These are phyloP conservation scores for Salix arbutifolia DNA, from an alignment of 345 rosid genomes.

Conservation along the genomic window DNA sequence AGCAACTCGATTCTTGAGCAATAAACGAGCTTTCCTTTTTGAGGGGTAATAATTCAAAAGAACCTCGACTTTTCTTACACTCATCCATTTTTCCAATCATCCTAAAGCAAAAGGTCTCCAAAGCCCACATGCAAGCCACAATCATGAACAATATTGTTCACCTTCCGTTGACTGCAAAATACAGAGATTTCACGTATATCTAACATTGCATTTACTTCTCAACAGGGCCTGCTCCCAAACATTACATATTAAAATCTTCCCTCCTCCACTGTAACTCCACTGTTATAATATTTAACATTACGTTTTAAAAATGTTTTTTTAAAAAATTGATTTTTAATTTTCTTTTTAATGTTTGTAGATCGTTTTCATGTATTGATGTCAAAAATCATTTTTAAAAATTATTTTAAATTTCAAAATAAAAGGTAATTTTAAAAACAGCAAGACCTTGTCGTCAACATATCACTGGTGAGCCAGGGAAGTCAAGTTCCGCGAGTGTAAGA, in stretches of 20 bases:
- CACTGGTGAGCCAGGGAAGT: not conserved
- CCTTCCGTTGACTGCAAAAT: not conserved
- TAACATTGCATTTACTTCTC: slow-evolving; percentile 8
- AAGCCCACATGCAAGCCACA: slow-evolving; percentile 28
- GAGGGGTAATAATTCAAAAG: slow-evolving; percentile 2
- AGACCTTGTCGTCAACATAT: too few species aligned
- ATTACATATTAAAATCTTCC: not conserved
- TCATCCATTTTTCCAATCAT: slow-evolving; percentile 1
- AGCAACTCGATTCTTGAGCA: not conserved
- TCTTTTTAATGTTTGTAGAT: too few species aligned
- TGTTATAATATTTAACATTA: too few species aligned
- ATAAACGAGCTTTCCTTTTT: not conserved
- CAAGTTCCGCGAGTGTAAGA: slow-evolving; percentile 15
- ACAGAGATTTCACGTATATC: not conserved
- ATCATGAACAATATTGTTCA: not conserved
- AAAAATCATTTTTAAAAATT: too few species aligned
- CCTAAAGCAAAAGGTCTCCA: not conserved
- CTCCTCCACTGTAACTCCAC: slow-evolving; percentile 9
- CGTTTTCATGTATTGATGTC: too few species aligned
- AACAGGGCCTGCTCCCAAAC: not conserved
- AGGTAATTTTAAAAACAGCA: too few species aligned
- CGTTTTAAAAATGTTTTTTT: too few species aligned
- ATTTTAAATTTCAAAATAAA: too few species aligned
- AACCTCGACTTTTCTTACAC: slow-evolving; percentile 16
- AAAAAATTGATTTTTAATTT: too few species aligned